Evolutionary conservation across 2,329 filamentous ascomycete genomes (phyloP), one percentile per base, ranked within the genome.

Genomic region (Fusarium liriodendri): DNA sequence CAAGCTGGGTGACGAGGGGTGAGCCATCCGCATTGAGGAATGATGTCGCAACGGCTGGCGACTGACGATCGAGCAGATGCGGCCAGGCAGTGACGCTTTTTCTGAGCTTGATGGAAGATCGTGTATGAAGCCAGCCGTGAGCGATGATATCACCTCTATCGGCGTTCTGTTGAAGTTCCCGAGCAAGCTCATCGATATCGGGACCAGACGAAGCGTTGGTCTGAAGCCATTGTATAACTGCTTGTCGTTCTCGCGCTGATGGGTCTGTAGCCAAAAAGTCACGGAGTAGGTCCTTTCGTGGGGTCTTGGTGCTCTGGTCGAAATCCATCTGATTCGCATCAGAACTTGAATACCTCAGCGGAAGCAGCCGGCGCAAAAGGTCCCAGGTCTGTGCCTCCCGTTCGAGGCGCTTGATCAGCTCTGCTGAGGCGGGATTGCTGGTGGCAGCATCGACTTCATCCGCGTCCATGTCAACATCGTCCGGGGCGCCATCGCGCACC

Each of bases 301-400:
- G 69, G 40, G 62, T 59, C 27, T 64, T 59, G 42, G 58, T 45
- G 65, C 77, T 60, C 40, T 65, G 47, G 5, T 52, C 32, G 64
- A 71, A 78, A 32, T 76, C 81, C 65, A 82, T 84, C 82, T 67
- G 78, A 29, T 69, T 67, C 18, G 66, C 33, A 27, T 70, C 73
- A 27, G 75, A 71, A 18, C 79, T 71, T 38, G 87, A 84, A 79
- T 94, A 92, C 77, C 94, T 89, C 72, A 94, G 82, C 13, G 92
- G 91, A 61, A 98, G 88, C 70, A 97, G 86, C 42, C 94, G 89
- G 58, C 91, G 89, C 67, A 98, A 85, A 32, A 98, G 87, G 79
- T 97, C 92, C 97, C 97, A 99, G 0, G 95, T 97, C 77, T 97
- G 94, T 45, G 92, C 90, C 83, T 99, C 97, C 73, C 93, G 89